Percentiles rank a stretch among this genome's conserved stretches.
These are phyloP conservation scores for Fomitopsis schrenkii DNA, from an alignment of 1,284 basidiomycete genomes.

Conservation along the genomic window DNA sequence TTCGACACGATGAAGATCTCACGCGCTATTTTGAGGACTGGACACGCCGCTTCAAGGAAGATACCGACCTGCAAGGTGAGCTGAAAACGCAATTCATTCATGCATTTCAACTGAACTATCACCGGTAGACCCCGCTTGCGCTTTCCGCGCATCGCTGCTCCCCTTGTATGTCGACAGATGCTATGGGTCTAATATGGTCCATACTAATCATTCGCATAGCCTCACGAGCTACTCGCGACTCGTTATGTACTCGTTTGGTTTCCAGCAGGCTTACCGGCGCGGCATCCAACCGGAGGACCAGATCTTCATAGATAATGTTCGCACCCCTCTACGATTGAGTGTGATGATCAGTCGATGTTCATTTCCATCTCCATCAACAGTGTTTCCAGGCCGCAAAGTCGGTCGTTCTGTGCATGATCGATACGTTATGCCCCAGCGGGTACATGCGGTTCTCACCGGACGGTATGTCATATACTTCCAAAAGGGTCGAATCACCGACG, in stretches of 20 bases:
- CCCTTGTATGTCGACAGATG: slow-evolving; percentile 57
- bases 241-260: slow-evolving; percentile 83
- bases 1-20: slow-evolving; percentile 55
- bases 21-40: slow-evolving; percentile 62
- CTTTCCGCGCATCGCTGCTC: slow-evolving; percentile 63
- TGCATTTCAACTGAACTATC: neutral
- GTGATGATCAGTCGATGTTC: neutral
- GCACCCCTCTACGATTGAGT: slow-evolving; percentile 5
- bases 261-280: slow-evolving; percentile 74
- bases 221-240: slow-evolving; percentile 74
- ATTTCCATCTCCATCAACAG: slow-evolving; percentile 29
- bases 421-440: slow-evolving; percentile 63
- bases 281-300: slow-evolving; percentile 61
- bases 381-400: slow-evolving; percentile 68
- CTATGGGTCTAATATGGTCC: slow-evolving; percentile 1
- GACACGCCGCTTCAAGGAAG: slow-evolving; percentile 26
- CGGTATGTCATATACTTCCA: slow-evolving; percentile 35
- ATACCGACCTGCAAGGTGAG: slow-evolving; percentile 21
- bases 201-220: slow-evolving; percentile 33
- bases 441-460: slow-evolving; percentile 84
- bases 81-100: neutral
- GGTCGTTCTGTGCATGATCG: slow-evolving; percentile 63
- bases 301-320: slow-evolving; percentile 67
- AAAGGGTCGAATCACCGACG: neutral
- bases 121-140: slow-evolving; percentile 49